A percentile compares a stretch with the other conserved stretches of the same genome.
phyloP scores from a whole-genome alignment of 2,329 filamentous ascomycete species.

The Fusarium verrucosum region DNA sequence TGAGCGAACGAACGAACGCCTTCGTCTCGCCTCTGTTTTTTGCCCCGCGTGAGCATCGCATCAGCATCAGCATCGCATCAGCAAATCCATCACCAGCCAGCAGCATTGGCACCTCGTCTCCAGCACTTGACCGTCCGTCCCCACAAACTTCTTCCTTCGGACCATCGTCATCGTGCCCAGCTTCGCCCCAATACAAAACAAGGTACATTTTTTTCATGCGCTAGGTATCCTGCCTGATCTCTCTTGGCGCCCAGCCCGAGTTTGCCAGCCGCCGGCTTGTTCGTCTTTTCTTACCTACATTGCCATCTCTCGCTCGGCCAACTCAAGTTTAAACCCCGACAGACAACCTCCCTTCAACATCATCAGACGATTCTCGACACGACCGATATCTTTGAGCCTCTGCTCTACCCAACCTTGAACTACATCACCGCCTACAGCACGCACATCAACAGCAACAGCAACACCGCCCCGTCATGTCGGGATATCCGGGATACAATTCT shows the following conservation, averaged over 20 bases:
- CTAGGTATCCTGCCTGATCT: slow-evolving; percentile 26
- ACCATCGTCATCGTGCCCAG: slow-evolving; percentile 24
- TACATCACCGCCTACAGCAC: background rate
- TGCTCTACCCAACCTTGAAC: background rate
- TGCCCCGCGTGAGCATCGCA: slow-evolving; percentile 33
- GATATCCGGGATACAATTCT: slow-evolving; percentile 66
- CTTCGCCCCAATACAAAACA: slow-evolving; percentile 5
- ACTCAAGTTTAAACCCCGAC: slow-evolving; percentile 11
- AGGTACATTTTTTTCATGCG: slow-evolving; percentile 24
- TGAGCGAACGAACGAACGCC: slow-evolving; percentile 3
- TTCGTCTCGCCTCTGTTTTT: slow-evolving; percentile 5
- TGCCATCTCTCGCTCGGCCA: slow-evolving; percentile 18
- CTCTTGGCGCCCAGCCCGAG: slow-evolving; percentile 35
- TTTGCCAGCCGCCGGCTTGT: slow-evolving; percentile 19
- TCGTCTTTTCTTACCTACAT: slow-evolving; percentile 21
- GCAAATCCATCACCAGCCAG: slow-evolving; percentile 24
- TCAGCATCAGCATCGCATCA: slow-evolving; percentile 21
- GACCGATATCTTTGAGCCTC: background rate
- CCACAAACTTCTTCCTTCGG: slow-evolving; percentile 3
- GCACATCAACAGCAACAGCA: no score
- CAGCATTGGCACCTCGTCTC: background rate
- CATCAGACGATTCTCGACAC: background rate
- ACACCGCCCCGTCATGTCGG: slow-evolving; percentile 61
- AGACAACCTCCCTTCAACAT: slow-evolving; percentile 12
- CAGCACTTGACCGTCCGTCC: slow-evolving; percentile 9